Conservation (phyloP, 208 protist species). For the Acanthamoeba polyphaga region DNA sequence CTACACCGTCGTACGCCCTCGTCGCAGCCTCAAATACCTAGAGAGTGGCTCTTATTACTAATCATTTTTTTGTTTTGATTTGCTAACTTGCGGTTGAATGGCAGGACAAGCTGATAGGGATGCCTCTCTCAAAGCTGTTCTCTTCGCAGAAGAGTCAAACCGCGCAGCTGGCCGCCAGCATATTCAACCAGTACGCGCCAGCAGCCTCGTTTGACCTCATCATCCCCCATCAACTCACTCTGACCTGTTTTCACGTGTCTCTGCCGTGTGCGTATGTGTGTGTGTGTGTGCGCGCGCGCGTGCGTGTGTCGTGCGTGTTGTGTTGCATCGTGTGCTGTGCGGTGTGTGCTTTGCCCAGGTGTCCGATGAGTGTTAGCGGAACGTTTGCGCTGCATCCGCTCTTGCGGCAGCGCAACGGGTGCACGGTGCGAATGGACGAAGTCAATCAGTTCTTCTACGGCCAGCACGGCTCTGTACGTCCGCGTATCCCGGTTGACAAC, state of each 20-base stretch:
- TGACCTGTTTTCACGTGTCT: background rate
- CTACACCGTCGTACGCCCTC: background rate
- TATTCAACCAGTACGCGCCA: background rate
- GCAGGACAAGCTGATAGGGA: background rate
- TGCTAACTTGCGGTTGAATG: too few species aligned
- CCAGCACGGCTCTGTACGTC: background rate
- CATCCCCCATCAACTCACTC: background rate
- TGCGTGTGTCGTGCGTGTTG: too few species aligned
- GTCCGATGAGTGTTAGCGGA: background rate
- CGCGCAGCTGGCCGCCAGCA: background rate
- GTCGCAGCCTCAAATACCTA: too few species aligned
- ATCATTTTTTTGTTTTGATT: too few species aligned
- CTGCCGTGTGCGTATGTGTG: background rate
- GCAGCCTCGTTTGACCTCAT: background rate
- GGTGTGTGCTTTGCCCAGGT: background rate
- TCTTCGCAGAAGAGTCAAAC: background rate
- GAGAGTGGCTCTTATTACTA: too few species aligned
- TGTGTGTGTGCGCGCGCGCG: too few species aligned
- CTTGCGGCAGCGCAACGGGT: background rate
- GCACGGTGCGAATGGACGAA: background rate
- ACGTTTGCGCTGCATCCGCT: background rate
- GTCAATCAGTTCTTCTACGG: background rate
- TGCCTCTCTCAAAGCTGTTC: background rate
- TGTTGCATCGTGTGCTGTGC: background rate
- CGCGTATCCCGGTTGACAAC: background rate